Base-by-base conservation (phyloP, 192 early-diverging fungal genomes). In the Coemansia sp. region DNA sequence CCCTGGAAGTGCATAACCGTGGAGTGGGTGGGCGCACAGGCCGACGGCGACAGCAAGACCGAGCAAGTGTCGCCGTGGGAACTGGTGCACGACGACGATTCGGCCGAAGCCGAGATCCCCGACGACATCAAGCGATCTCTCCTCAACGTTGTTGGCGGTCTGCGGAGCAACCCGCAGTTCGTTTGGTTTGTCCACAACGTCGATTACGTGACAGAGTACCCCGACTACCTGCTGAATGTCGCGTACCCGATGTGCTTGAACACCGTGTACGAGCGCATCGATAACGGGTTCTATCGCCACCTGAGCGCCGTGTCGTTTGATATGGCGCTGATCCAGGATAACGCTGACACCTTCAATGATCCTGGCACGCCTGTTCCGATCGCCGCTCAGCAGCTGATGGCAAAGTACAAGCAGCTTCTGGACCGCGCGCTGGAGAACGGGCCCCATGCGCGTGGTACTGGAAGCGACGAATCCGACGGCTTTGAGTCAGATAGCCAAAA, bases 221-320 rank as follows among this genome's bases (percentile, higher is more conserved):
- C 88, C 0, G 81, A 87, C 38, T 93, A 93, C 74, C 72, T 89
- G 42, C 63, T 84, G 19, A 65, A 81, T 38, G 72, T 93, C 12
- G 86, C 92, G 0, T 93, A 93, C 26, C 92, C 92, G 0, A 89
- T 92, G 45, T 91, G 89, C 41, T 61, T 93, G 40, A 83, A 88
- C 40, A 76, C 88, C 9, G 79, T 93, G 11, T 67, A 72, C 16
- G 79, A 87, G 23, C 79, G 92, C 16, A 52, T 92, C 9, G 58
- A 70, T 2, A 87, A 74, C 61, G 71, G 79, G 18, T 92, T 84
- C 68, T 93, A 93, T 69, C 77, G 91, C 38, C 81, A 85, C 13
- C 19, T 68, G 32, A 85, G 81, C 75, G 88, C 90, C 1, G 83
- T 93, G 15, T 64, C 85, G n/a, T 90, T 86, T 64, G 92, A 93